Percentiles rank a stretch among this genome's conserved stretches.
Conservation (phyloP, 2,329 filamentous ascomycete genomes). For the Chrysoporthe cubensis region DNA sequence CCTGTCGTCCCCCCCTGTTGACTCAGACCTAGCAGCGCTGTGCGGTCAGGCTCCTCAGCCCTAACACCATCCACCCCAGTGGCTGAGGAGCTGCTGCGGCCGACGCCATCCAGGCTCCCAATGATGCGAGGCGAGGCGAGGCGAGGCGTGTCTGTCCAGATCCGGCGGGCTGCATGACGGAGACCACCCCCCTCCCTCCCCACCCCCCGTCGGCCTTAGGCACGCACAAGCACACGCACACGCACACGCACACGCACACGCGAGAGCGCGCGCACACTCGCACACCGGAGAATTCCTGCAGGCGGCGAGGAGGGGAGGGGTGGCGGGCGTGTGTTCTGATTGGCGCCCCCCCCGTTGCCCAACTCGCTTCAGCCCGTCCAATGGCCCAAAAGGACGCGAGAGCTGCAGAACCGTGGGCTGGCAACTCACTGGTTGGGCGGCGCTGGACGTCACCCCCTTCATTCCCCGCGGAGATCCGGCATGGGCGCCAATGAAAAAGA, state of each 20-base stretch:
- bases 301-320: background rate
- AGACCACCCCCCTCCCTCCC: background rate
- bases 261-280: too few species aligned
- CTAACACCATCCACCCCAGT: background rate
- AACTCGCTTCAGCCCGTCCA: conserved; percentile 5
- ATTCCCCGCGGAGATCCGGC: background rate
- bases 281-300: background rate
- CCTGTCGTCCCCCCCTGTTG: background rate
- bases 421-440: too few species aligned
- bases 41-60: background rate
- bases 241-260: too few species aligned
- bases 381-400: background rate
- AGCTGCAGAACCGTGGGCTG: background rate
- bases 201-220: background rate
- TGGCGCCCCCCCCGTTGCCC: background rate
- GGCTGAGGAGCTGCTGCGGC: background rate
- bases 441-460: background rate
- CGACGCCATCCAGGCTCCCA: background rate
- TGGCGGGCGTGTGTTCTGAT: background rate
- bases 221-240: too few species aligned
- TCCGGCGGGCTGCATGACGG: background rate
- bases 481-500: conserved; percentile 14
- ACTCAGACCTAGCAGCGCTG: background rate
- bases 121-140: background rate
- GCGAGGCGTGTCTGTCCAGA: background rate